Evolutionary conservation across 176 grass and related monocot genomes (phyloP).

Genomic region (Eleusine indica): DNA sequence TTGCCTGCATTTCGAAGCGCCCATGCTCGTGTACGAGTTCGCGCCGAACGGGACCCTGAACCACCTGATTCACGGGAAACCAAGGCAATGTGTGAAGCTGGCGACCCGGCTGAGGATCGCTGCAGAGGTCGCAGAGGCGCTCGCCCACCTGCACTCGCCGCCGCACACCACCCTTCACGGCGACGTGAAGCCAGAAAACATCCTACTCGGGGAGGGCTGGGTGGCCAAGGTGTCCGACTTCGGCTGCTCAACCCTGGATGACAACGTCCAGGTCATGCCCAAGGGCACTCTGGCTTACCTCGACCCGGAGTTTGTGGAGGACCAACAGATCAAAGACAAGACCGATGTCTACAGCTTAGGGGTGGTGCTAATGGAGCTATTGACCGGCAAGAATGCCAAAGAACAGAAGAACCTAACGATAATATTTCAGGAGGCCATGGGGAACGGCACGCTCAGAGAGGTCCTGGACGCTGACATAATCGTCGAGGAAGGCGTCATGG

Average conservation of each 20-base stretch:
- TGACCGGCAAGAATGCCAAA: slow-evolving; percentile 30
- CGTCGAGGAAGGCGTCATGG: neutral
- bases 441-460: too few relatives aligned
- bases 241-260: slow-evolving; percentile 30
- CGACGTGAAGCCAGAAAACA: slow-evolving; percentile 48
- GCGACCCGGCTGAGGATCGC: slow-evolving; percentile 33
- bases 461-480: too few relatives aligned
- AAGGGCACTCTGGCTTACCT: slow-evolving; percentile 34
- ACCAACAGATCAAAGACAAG: slow-evolving; percentile 30
- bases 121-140: slow-evolving; percentile 20
- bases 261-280: slow-evolving; percentile 16
- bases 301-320: too few relatives aligned
- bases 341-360: slow-evolving; percentile 53
- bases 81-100: neutral
- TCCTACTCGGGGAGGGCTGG: slow-evolving; percentile 22
- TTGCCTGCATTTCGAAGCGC: too few relatives aligned
- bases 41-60: slow-evolving; percentile 36
- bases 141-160: slow-evolving; percentile 35
- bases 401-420: too few relatives aligned
- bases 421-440: too few relatives aligned
- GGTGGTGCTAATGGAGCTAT: slow-evolving; percentile 31
- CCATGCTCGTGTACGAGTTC: too few relatives aligned
- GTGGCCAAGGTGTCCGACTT: slow-evolving; percentile 40
- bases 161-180: slow-evolving; percentile 32
- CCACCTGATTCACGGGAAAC: slow-evolving; percentile 3